Conservation (phyloP, 75 land plant species). For the Ceratopteris richardii region DNA sequence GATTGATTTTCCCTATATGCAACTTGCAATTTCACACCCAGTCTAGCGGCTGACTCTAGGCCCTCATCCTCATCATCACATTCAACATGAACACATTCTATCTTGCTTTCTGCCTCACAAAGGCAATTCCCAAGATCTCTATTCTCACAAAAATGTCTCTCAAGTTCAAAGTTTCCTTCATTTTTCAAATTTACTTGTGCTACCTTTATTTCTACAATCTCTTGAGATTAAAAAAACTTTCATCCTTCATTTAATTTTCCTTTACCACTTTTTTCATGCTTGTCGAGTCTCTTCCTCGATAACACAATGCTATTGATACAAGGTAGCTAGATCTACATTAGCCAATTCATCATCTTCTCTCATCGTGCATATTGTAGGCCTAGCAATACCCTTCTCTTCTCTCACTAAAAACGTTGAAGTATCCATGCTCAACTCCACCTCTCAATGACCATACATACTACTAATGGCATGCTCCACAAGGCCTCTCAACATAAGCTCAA, state of each 20-base stretch:
- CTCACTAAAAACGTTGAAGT: conserved; percentile 32
- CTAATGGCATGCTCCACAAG: conserved; percentile 38
- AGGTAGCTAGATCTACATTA: conserved; percentile 22
- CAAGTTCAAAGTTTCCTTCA: conserved; percentile 34
- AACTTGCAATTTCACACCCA: too few species aligned
- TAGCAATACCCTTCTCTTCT: conserved; percentile 41
- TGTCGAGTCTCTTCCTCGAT: conserved; percentile 24
- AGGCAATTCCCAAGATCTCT: conserved; percentile 30
- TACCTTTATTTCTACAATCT: conserved; percentile 23
- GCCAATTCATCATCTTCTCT: conserved; percentile 34
- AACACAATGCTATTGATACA: conserved; percentile 29
- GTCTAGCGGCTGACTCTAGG: too few species aligned
- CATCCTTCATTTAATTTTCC: conserved; percentile 30
- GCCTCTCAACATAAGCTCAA: conserved; percentile 37
- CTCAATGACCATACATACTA: conserved; percentile 21
- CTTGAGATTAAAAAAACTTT: conserved; percentile 22
- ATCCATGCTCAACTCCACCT: conserved; percentile 39
- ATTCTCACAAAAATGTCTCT: conserved; percentile 30
- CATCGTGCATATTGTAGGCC: conserved; percentile 39
- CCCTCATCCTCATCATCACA: conserved; percentile 41
- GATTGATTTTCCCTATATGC: too few species aligned
- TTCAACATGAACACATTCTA: conserved; percentile 41
- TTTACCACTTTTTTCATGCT: conserved; percentile 31
- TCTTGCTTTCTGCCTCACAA: conserved; percentile 40
- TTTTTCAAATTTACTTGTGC: conserved; percentile 31